phyloP scores from a whole-genome alignment of 2,329 filamentous ascomycete species.

The Piedraia hortae region DNA sequence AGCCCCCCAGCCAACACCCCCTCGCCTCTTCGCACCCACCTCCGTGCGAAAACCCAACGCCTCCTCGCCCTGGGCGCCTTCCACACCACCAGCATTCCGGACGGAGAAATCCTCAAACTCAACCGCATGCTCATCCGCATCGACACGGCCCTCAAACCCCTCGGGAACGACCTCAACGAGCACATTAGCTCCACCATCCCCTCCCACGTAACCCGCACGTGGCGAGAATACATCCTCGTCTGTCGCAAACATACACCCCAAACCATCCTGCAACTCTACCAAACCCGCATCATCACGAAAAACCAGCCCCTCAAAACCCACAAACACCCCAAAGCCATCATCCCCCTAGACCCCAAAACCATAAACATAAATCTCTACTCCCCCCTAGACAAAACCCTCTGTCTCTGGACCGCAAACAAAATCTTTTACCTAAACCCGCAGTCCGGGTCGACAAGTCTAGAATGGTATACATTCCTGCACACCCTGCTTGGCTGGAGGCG shows the following conservation, averaged over 20 bases:
- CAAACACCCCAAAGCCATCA: slow-evolving; percentile 27
- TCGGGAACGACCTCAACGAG: slow-evolving; percentile 33
- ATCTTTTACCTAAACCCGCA: slow-evolving; percentile 36
- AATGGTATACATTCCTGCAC: slow-evolving; percentile 40
- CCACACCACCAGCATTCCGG: slow-evolving; percentile 14
- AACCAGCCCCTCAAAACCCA: slow-evolving; percentile 23
- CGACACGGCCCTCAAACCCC: slow-evolving; percentile 22
- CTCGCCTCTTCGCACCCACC: slow-evolving; percentile 9
- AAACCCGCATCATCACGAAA: slow-evolving; percentile 28
- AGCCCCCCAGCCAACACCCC: no score
- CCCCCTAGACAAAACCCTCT: slow-evolving; percentile 37
- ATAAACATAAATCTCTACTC: slow-evolving; percentile 36
- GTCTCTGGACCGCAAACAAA: slow-evolving; percentile 29
- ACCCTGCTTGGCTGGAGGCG: slow-evolving; percentile 31
- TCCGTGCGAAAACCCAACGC: slow-evolving; percentile 9
- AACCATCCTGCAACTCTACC: slow-evolving; percentile 14
- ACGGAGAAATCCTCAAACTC: slow-evolving; percentile 38
- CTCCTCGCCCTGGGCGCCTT: slow-evolving; percentile 8
- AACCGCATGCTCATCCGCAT: slow-evolving; percentile 40
- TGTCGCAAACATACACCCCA: slow-evolving; percentile 29
- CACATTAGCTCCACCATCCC: slow-evolving; percentile 32
- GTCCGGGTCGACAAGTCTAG: slow-evolving; percentile 32
- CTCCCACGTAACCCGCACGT: slow-evolving; percentile 31
- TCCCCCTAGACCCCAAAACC: slow-evolving; percentile 25
- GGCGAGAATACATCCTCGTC: slow-evolving; percentile 35